Evolutionary conservation across 768 basidiomycete species (phyloP), one percentile per base, ranked within the genome.

Genomic region (Mycena polygramma): DNA sequence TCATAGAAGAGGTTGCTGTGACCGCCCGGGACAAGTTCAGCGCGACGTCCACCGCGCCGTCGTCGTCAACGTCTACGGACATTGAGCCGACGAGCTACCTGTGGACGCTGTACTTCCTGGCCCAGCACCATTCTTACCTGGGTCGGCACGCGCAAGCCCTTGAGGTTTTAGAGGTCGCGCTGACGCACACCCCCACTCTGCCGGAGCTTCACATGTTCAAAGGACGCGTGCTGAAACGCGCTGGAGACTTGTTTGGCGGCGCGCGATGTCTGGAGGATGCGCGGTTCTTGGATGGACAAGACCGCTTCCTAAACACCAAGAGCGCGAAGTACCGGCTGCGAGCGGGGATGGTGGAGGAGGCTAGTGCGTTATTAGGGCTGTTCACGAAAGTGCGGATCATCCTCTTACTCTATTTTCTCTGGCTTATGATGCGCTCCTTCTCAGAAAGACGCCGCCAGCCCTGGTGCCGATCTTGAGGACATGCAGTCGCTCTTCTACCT

Each of bases 31-130:
- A 82, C 52, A 76, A 84, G 45, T 84, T 83, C 60, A 77, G 79
- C 35, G 73, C 76, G 10, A 41, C 41, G 11, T 41, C 41, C 35
- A 57, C 74, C 10, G 61, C 72, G 14, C 66, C 71, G 11, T 69
- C 79, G 0, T 68, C 77, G 11, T 68, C 78, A 11, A 70, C 79
- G 17, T 57, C 75, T 17, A 72, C 78, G 48, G 67, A 72, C 24
- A 72, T 83, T 35, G 90, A 92, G 52, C 96, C 97, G 1, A 91
- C 95, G 6, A 91, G 89, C 19, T 93, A 97, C 75, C 87, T 99
- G 14, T 99, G 98, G 98, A 91, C 93, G 13, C 88, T 98, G 46
- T 99, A 97, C 83, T 98, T 94, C 85, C 91, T 99, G 58, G 92
- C 96, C 0, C 95, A 97, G 75, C 96, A 97, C 77, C 86, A 94